These are phyloP conservation scores for Datisca glomerata DNA, from an alignment of 306 rosid genomes.

Conservation along the genomic window DNA sequence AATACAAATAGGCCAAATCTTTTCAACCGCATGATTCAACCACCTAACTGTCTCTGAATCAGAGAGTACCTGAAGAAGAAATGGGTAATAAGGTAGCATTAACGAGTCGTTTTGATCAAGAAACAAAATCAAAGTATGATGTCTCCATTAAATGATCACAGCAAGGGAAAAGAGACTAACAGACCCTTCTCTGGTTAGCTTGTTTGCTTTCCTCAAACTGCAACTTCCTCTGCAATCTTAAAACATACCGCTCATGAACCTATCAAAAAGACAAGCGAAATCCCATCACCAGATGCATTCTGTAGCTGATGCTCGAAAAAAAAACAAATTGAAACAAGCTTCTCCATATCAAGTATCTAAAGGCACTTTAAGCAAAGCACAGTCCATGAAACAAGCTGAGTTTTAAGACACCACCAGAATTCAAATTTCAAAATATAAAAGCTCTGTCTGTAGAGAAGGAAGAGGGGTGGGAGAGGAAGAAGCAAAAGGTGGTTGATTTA, in stretches of 20 bases:
- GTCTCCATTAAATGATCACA: not conserved
- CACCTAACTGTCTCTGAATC: constrained; percentile 95
- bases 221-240: constrained; percentile 55
- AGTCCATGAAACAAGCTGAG: not conserved
- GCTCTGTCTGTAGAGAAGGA: too few species aligned
- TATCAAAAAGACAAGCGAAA: constrained; percentile 20
- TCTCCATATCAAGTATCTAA: too few species aligned
- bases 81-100: not conserved
- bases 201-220: constrained; percentile 80
- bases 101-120: too few species aligned
- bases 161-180: constrained; percentile 9
- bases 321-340: not conserved
- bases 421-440: too few species aligned
- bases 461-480: not conserved
- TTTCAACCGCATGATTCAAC: constrained; percentile 92
- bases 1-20: constrained; percentile 95
- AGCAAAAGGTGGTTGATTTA: too few species aligned
- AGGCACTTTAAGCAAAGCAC: too few species aligned
- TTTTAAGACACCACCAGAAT: too few species aligned
- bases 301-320: too few species aligned
- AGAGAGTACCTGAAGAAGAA: constrained; percentile 59
- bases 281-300: constrained; percentile 8
- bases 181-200: constrained; percentile 85
- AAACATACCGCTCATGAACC: constrained; percentile 84
- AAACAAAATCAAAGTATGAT: too few species aligned